phyloP scores from a whole-genome alignment of 2,329 filamentous ascomycete species.

The Cladosporium oxysporum region DNA sequence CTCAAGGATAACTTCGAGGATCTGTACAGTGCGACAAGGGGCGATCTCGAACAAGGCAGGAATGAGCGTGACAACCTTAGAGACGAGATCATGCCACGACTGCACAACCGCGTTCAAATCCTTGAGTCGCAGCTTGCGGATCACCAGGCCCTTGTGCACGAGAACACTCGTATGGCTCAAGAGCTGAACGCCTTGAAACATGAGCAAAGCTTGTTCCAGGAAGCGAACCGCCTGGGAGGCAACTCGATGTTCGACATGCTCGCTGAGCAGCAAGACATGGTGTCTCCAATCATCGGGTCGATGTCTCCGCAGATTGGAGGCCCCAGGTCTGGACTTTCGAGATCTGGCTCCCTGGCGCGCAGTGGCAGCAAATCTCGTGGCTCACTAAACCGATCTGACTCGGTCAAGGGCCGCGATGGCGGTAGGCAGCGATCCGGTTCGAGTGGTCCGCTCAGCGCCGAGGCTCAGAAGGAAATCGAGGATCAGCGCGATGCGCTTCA shows the following conservation, averaged over 20 bases:
- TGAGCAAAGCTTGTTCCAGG: slow-evolving; percentile 42
- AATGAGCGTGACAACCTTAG: slow-evolving; percentile 91
- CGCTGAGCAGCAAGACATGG: slow-evolving; percentile 56
- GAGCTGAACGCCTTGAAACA: slow-evolving; percentile 70
- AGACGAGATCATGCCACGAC: slow-evolving; percentile 80
- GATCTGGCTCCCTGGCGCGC: slow-evolving; percentile 61
- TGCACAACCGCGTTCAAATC: slow-evolving; percentile 74
- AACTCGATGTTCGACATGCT: slow-evolving; percentile 56
- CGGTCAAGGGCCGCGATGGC: slow-evolving; percentile 42
- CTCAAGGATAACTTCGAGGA: slow-evolving; percentile 94
- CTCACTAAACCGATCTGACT: slow-evolving; percentile 33
- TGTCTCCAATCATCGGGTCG: slow-evolving; percentile 24
- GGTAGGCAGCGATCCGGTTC: slow-evolving; percentile 45
- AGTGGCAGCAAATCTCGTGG: slow-evolving; percentile 40
- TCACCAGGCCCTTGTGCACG: slow-evolving; percentile 72
- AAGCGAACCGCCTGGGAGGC: slow-evolving; percentile 21
- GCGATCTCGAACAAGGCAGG: slow-evolving; percentile 76
- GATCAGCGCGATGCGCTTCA: slow-evolving; percentile 92
- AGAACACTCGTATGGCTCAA: slow-evolving; percentile 82
- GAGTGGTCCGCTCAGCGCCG: slow-evolving; percentile 48
- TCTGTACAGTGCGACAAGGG: slow-evolving; percentile 77
- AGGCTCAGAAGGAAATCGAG: slow-evolving; percentile 88
- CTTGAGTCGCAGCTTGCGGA: slow-evolving; percentile 74
- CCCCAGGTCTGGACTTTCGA: slow-evolving; percentile 41
- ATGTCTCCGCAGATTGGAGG: slow-evolving; percentile 12